A percentile compares a stretch with the other conserved stretches of the same genome.
Conservation (phyloP, 257 asterid species). For the Penstemon eatonii region DNA sequence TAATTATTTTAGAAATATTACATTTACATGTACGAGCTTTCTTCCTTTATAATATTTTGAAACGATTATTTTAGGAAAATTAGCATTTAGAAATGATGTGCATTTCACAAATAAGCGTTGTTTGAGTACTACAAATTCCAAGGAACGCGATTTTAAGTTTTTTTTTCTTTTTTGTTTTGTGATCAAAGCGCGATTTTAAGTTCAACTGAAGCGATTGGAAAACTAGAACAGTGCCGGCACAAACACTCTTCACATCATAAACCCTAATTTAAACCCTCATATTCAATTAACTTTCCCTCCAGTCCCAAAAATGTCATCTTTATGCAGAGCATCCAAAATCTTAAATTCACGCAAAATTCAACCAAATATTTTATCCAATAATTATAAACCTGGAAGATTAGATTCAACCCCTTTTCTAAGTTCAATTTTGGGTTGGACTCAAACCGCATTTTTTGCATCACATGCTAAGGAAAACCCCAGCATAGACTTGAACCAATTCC, state of each 20-base stretch:
- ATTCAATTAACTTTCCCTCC: neutral
- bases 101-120: too few relatives aligned
- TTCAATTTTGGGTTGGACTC: slow-evolving; percentile 46
- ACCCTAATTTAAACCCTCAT: too few relatives aligned
- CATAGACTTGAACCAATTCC: slow-evolving; percentile 70
- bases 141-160: neutral
- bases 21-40: too few relatives aligned
- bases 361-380: slow-evolving; percentile 22
- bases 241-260: too few relatives aligned
- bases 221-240: too few relatives aligned
- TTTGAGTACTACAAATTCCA: too few relatives aligned
- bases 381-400: slow-evolving; percentile 21
- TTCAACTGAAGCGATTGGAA: slow-evolving; percentile 29
- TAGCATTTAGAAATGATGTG: too few relatives aligned
- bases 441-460: slow-evolving; percentile 65
- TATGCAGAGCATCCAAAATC: slow-evolving; percentile 47
- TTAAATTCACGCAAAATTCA: slow-evolving; percentile 23
- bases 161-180: too few relatives aligned
- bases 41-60: too few relatives aligned
- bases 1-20: too few relatives aligned
- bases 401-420: slow-evolving; percentile 24
- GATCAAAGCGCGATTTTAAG: slow-evolving; percentile 27
- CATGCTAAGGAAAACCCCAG: slow-evolving; percentile 63
- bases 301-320: slow-evolving; percentile 44
- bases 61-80: too few relatives aligned